These are phyloP conservation scores for Odontarrhena argentea DNA, from an alignment of 345 rosid genomes.

Conservation along the genomic window DNA sequence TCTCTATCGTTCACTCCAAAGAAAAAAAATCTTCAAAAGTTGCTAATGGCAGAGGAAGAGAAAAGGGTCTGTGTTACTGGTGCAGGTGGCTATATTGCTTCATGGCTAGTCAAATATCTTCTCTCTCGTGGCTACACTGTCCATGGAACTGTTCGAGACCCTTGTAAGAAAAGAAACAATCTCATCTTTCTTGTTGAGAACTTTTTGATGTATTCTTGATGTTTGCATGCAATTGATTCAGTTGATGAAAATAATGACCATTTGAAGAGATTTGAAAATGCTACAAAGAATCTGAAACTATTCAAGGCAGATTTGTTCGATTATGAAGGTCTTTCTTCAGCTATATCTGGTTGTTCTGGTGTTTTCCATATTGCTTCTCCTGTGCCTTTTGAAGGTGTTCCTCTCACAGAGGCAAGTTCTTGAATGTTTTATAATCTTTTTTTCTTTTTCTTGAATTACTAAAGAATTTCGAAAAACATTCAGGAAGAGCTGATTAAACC, in stretches of 20 bases:
- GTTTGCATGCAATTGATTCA: slow-evolving; percentile 28
- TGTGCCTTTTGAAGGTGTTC: slow-evolving; percentile 40
- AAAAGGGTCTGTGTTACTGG: slow-evolving; percentile 60
- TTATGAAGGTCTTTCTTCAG: slow-evolving; percentile 45
- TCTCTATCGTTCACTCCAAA: slow-evolving; percentile 30
- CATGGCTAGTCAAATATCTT: slow-evolving; percentile 54
- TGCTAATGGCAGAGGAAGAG: slow-evolving; percentile 25
- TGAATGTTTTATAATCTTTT: background rate
- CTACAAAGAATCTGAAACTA: slow-evolving; percentile 46
- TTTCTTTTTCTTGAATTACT: slow-evolving; percentile 11
- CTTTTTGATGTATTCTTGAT: background rate
- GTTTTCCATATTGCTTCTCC: slow-evolving; percentile 61
- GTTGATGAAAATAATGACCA: slow-evolving; percentile 52
- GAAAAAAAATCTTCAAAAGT: background rate
- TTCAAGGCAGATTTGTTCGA: slow-evolving; percentile 51
- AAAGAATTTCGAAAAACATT: background rate
- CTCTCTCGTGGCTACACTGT: slow-evolving; percentile 55
- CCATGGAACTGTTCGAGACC: slow-evolving; percentile 64
- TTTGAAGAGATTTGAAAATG: slow-evolving; percentile 47
- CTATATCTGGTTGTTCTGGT: slow-evolving; percentile 50
- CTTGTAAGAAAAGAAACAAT: slow-evolving; percentile 38
- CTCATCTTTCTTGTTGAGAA: background rate
- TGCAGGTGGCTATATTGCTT: slow-evolving; percentile 57
- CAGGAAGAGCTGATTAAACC: slow-evolving; percentile 54
- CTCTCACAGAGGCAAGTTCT: slow-evolving; percentile 46